Evolutionary conservation across 352 stramenopile genomes (phyloP).

Genomic region (Pythium inflatum): DNA sequence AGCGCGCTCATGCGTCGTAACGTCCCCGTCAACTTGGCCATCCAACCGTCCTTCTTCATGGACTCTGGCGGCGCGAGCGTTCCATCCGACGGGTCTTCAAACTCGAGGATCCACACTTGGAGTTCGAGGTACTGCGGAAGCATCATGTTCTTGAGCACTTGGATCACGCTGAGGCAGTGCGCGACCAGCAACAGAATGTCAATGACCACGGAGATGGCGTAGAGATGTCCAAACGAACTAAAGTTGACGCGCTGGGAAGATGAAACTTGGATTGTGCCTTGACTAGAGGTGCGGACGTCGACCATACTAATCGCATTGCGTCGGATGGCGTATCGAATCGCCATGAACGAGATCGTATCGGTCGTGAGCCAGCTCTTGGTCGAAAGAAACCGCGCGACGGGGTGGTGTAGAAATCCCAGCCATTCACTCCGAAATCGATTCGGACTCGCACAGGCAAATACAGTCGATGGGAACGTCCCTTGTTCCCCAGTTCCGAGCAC

Average conservation of each 20-base stretch:
- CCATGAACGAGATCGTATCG: too few species aligned
- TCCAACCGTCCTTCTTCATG: too few species aligned
- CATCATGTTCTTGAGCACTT: constrained; percentile 23
- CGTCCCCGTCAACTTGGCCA: background rate
- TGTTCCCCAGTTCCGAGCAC: background rate
- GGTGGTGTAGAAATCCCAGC: too few species aligned
- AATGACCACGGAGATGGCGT: constrained; percentile 23
- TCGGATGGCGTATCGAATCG: too few species aligned
- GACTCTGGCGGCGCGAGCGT: background rate
- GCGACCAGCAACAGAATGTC: constrained; percentile 31
- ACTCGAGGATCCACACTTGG: too few species aligned
- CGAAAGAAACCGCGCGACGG: too few species aligned
- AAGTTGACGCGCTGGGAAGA: constrained; percentile 30
- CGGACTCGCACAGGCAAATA: constrained; percentile 24
- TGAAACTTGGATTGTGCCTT: constrained; percentile 5
- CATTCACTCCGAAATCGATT: constrained; percentile 48
- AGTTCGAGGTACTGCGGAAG: constrained; percentile 5
- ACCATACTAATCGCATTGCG: constrained; percentile 46
- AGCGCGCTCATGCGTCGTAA: too few species aligned
- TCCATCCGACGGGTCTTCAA: background rate
- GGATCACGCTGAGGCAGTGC: constrained; percentile 19
- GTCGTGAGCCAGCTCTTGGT: too few species aligned
- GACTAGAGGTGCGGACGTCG: background rate
- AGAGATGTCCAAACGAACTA: constrained; percentile 28
- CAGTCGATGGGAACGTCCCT: constrained; percentile 7